Evolutionary conservation across 352 stramenopile genomes (phyloP).

Genomic region (Elongisporangium undulatum): DNA sequence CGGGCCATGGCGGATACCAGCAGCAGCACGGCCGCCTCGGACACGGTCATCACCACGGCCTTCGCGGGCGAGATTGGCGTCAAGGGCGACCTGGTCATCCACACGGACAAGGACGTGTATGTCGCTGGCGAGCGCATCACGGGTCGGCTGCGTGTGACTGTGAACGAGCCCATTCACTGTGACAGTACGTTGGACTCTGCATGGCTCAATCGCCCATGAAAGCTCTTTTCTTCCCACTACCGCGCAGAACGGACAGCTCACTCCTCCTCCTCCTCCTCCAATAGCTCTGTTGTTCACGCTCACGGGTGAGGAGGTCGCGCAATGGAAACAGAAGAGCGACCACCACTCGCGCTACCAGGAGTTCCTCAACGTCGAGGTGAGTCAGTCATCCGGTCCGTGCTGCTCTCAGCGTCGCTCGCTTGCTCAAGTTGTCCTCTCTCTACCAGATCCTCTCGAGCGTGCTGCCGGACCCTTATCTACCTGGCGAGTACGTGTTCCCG

Average conservation of each 20-base stretch:
- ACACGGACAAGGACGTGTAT: slow-evolving; percentile 57
- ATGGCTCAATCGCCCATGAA: background rate
- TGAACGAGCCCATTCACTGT: slow-evolving; percentile 48
- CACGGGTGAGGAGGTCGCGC: slow-evolving; percentile 57
- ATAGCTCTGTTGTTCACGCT: slow-evolving; percentile 53
- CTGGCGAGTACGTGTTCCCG: slow-evolving; percentile 67
- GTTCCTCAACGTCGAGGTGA: slow-evolving; percentile 58
- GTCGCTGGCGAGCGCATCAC: slow-evolving; percentile 49
- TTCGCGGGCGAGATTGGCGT: slow-evolving; percentile 62
- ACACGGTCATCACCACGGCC: slow-evolving; percentile 11
- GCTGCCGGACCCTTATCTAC: slow-evolving; percentile 45
- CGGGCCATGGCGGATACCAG: background rate
- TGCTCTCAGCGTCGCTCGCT: background rate
- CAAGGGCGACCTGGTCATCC: slow-evolving; percentile 56
- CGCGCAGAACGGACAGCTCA: background rate
- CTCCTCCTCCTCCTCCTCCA: background rate
- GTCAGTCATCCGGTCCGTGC: background rate
- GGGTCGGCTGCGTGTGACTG: slow-evolving; percentile 42
- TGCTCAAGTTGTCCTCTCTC: background rate
- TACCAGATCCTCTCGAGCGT: slow-evolving; percentile 38
- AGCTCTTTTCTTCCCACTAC: background rate
- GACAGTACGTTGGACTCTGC: slow-evolving; percentile 45
- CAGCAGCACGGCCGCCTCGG: background rate
- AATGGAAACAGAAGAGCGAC: slow-evolving; percentile 55
- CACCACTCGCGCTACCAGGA: slow-evolving; percentile 67